phyloP scores from a whole-genome alignment of 208 protist species.

The Leishmania mexicana region DNA sequence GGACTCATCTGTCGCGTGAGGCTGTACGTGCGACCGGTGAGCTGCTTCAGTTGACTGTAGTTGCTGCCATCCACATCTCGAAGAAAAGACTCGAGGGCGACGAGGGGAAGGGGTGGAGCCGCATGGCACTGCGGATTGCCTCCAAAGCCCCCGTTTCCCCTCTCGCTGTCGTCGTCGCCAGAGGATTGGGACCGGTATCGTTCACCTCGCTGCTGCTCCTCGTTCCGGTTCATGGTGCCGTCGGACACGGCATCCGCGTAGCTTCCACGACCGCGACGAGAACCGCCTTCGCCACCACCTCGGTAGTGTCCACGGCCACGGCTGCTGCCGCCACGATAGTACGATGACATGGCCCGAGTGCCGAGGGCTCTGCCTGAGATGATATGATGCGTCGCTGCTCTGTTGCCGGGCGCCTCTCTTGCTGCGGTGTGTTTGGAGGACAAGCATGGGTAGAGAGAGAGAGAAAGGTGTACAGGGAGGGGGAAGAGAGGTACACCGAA shows the following conservation, averaged over 20 bases:
- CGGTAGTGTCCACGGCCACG: conserved; percentile 1
- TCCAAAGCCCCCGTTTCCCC: not conserved
- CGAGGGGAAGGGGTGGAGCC: not conserved
- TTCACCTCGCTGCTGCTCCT: not conserved
- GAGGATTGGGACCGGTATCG: conserved; percentile 1
- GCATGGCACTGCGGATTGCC: not conserved
- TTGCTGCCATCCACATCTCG: conserved; percentile 45
- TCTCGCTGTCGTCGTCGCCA: conserved; percentile 14
- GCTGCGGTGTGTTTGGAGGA: not conserved
- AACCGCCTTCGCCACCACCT: not conserved
- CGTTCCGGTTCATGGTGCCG: not conserved
- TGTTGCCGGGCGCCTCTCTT: not conserved
- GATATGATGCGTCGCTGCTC: not conserved
- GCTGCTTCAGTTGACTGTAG: conserved; percentile 62
- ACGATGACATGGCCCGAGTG: conserved; percentile 10
- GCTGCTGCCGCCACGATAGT: conserved; percentile 6
- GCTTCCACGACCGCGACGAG: conserved; percentile 4
- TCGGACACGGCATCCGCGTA: conserved; percentile 5
- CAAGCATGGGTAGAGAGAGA: not conserved
- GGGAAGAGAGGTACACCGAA: not conserved
- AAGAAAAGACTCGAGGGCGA: conserved; percentile 35
- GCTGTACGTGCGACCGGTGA: conserved; percentile 41
- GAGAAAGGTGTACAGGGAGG: not conserved
- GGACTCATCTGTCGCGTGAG: conserved; percentile 21
- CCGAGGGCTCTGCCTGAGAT: not conserved